A percentile compares a stretch with the other conserved stretches of the same genome.
Conservation (phyloP, 169 alveolate species). For the Cryptosporidium tyzzeri region DNA sequence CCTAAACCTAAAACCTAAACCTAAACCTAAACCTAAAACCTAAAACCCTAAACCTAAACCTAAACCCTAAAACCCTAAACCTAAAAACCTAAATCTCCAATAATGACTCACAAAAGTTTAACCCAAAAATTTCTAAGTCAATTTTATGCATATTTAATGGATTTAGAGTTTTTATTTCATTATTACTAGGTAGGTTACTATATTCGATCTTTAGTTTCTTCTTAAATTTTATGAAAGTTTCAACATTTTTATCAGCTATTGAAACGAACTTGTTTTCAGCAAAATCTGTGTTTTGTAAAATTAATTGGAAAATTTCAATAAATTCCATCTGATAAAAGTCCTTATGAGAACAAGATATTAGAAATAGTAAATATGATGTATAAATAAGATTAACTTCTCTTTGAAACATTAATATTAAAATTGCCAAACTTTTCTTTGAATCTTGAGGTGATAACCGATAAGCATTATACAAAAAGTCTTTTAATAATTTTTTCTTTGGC, state of each 20-base stretch:
- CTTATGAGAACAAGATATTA: background rate
- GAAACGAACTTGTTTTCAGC: background rate
- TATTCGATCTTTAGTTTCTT: background rate
- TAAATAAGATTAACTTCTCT: background rate
- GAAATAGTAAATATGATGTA: background rate
- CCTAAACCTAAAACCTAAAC: too few species aligned
- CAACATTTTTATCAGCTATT: background rate
- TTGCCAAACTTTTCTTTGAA: background rate
- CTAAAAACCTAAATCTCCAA: too few species aligned
- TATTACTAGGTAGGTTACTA: background rate
- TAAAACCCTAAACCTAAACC: too few species aligned
- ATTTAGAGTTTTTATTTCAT: background rate
- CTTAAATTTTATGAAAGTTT: background rate
- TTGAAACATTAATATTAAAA: background rate
- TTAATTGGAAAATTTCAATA: background rate
- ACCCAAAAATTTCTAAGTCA: slow-evolving; percentile 1
- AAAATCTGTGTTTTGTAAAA: background rate
- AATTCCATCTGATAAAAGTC: background rate
- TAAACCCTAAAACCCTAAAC: too few species aligned
- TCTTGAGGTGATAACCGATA: background rate
- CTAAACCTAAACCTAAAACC: too few species aligned
- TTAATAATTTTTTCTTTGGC: background rate
- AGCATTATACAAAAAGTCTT: background rate
- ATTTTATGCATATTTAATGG: background rate
- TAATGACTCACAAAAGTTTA: background rate